A percentile compares a stretch with the other conserved stretches of the same genome.
phyloP scores from a whole-genome alignment of 2,329 filamentous ascomycete genomes.

The Trematosphaeria pertusa region DNA sequence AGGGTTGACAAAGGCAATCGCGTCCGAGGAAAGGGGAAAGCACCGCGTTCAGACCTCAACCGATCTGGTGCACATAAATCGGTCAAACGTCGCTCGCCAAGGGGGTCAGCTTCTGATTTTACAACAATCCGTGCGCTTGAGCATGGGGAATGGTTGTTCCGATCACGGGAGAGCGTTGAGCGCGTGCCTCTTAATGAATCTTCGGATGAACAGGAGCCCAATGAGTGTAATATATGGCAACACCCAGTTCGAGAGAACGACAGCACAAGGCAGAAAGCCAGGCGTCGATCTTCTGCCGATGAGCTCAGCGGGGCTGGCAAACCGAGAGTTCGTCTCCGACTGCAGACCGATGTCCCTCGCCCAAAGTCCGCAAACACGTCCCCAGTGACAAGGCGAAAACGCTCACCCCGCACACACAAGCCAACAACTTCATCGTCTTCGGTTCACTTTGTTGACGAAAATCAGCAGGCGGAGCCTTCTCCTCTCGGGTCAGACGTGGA shows the following conservation, averaged over 20 bases:
- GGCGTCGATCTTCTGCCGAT: constrained; percentile 18
- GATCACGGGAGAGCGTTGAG: too few species aligned
- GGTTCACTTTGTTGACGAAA: constrained; percentile 3
- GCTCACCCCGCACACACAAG: constrained; percentile 17
- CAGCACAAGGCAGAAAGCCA: constrained; percentile 5
- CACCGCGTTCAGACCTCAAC: constrained; percentile 19
- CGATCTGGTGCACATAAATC: constrained; percentile 37
- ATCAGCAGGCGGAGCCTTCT: constrained; percentile 11
- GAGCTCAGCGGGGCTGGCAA: too few species aligned
- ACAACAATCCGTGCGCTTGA: not conserved
- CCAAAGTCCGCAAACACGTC: constrained; percentile 30
- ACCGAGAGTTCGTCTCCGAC: constrained; percentile 20
- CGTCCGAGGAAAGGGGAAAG: constrained; percentile 17
- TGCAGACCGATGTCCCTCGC: constrained; percentile 30
- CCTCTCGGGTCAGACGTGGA: constrained; percentile 27
- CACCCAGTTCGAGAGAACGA: constrained; percentile 3
- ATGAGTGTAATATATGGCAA: constrained; percentile 18
- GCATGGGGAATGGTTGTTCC: too few species aligned
- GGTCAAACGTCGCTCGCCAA: constrained; percentile 22
- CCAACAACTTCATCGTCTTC: constrained; percentile 17
- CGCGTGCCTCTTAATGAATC: too few species aligned
- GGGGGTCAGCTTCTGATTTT: constrained; percentile 8
- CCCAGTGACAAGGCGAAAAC: constrained; percentile 23
- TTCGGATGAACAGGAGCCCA: constrained; percentile 1
- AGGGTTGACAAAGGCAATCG: constrained; percentile 27